Conservation (phyloP, 1,284 basidiomycete genomes). For the Fomitopsis palustris region DNA sequence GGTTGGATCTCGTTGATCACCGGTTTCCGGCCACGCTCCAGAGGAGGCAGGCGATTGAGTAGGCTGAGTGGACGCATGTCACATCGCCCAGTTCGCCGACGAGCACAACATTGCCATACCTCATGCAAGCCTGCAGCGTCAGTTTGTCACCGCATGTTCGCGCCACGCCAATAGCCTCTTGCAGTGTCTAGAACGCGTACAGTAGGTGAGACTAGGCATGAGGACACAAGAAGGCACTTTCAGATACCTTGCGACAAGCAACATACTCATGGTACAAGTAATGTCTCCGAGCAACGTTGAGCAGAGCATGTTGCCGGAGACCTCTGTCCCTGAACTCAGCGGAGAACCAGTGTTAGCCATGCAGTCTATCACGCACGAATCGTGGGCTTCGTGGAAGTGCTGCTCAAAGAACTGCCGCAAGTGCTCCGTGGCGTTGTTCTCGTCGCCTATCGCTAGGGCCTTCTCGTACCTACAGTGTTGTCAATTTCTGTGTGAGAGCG, state of each 20-base stretch:
- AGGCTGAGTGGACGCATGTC: conserved; percentile 39
- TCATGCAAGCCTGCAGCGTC: conserved; percentile 75
- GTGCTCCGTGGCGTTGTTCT: conserved; percentile 62
- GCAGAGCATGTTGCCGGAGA: conserved; percentile 70
- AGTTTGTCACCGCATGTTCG: conserved; percentile 67
- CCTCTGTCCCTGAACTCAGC: conserved; percentile 42
- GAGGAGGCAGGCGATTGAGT: conserved; percentile 61
- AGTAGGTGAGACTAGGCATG: no score
- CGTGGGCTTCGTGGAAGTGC: conserved; percentile 71
- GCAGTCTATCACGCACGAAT: conserved; percentile 52
- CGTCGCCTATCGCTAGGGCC: conserved; percentile 59
- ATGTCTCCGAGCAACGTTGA: conserved; percentile 76
- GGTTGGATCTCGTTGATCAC: conserved; percentile 72
- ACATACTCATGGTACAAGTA: conserved; percentile 63
- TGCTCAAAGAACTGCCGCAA: conserved; percentile 78
- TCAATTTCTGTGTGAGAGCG: neutral
- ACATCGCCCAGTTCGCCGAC: no score
- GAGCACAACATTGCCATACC: conserved; percentile 36
- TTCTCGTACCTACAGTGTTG: conserved; percentile 55
- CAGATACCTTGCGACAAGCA: conserved; percentile 61
- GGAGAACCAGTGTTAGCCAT: neutral
- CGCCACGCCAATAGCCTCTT: conserved; percentile 71
- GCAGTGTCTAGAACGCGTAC: conserved; percentile 46
- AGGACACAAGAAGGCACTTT: neutral
- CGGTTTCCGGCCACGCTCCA: conserved; percentile 41